Base-by-base conservation (phyloP, 345 rosid genomes). In the Triadica sebifera region DNA sequence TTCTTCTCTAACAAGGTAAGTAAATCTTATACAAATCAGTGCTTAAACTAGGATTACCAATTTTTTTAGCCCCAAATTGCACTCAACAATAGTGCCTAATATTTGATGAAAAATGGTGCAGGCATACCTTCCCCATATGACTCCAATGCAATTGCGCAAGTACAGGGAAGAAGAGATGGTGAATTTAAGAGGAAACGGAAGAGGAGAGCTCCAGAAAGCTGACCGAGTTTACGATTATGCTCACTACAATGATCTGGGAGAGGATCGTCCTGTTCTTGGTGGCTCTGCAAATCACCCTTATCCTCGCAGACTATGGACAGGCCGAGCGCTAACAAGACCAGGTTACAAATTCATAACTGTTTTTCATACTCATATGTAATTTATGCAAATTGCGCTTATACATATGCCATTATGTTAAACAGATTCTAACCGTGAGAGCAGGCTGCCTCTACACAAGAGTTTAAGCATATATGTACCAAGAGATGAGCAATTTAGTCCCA, bases 221-320 rank as follows among this genome's bases (percentile, higher is more conserved):
- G 97, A 93, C 68, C 82, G 97, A 52, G 88, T 91, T 8, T 93
- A 93, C 76, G 98, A 93, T 77, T 93, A 93, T 81, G 97, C 89
- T 75, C 85, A 50, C 79, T 93, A 93, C 82, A 91, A 93, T 57
- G 98, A 93, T 69, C 69, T 93, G 7, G 79, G 78, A 67, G 85
- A 74, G 65, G 87, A 81, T 10, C 87, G 97, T 15, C 97, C 95
- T 11, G 86, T 89, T 66, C 97, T 93, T 43, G 98, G 98, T 34
- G 98, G 98, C 3, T 81, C 93, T 13, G 16, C 69, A 3, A 79
- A 87, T 76, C 78, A 82, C 74, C 98, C 98, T 61, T 93, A 93
- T 77, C 98, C 98, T 65, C 93, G 98, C n/a, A 86, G 97, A 63
- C 89, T 87, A 61, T 81, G 95, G 83, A 93, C 98, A 41, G 91